These are phyloP conservation scores for Phaeophleospora eucalypticola DNA, from an alignment of 2,329 filamentous ascomycete genomes.

Conservation along the genomic window DNA sequence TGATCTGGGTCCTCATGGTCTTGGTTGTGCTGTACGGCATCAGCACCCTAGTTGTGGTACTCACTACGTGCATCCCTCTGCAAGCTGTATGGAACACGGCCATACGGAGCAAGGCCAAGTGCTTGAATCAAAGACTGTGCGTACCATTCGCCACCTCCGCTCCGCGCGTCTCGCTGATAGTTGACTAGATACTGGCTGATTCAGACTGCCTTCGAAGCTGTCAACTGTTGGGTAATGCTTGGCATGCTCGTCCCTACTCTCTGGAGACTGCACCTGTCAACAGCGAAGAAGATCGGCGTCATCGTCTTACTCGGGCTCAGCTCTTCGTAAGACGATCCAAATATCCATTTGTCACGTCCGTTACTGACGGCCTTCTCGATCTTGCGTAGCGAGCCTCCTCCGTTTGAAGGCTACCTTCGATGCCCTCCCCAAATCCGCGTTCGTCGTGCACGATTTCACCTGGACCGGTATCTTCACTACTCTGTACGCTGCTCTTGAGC, in stretches of 20 bases:
- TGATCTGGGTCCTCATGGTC: conserved; percentile 9
- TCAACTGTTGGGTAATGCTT: conserved; percentile 9
- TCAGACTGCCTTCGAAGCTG: conserved; percentile 7
- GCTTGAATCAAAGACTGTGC: conserved; percentile 10
- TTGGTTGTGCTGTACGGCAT: conserved; percentile 5
- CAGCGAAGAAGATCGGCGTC: conserved; percentile 5
- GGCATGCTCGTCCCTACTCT: conserved; percentile 6
- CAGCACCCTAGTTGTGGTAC: conserved; percentile 7
- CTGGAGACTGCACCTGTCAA: conserved; percentile 8
- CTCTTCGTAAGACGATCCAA: too few species aligned
- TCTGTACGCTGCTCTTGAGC: neutral
- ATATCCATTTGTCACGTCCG: too few species aligned
- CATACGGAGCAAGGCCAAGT: conserved; percentile 5
- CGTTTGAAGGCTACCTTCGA: conserved; percentile 8
- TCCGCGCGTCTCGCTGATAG: neutral
- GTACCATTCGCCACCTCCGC: neutral
- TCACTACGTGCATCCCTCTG: conserved; percentile 8
- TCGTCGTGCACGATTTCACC: conserved; percentile 7
- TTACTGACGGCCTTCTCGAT: too few species aligned
- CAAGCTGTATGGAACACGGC: conserved; percentile 7
- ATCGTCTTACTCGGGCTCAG: conserved; percentile 12
- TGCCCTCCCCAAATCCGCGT: conserved; percentile 5
- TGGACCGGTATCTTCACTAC: conserved; percentile 2
- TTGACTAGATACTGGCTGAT: conserved; percentile 9
- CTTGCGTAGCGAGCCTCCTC: conserved; percentile 5